A percentile compares a stretch with the other conserved stretches of the same genome.
Evolutionary conservation across 257 asterid genomes (phyloP).

Genomic region (Mitragyna speciosa): DNA sequence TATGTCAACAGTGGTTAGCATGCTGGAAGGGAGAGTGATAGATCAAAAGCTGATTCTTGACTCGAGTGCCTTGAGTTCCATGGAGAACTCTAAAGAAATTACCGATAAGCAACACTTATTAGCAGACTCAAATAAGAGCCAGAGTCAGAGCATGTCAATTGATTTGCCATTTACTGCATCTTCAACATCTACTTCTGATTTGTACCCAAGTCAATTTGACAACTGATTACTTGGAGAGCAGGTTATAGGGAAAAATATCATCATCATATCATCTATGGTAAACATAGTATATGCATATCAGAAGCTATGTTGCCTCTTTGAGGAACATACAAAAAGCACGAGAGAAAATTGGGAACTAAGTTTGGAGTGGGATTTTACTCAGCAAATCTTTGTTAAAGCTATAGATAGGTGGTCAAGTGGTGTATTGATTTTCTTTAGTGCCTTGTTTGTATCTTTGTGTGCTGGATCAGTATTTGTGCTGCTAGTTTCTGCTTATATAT

Average conservation of each 20-base stretch:
- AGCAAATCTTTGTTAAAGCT: no score
- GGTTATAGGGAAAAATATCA: background rate
- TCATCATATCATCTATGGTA: no score
- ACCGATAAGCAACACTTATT: background rate
- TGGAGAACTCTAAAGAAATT: constrained; percentile 4
- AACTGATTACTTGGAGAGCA: background rate
- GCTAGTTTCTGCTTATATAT: no score
- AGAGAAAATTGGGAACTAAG: no score
- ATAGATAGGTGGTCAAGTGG: no score
- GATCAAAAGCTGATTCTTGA: constrained; percentile 9
- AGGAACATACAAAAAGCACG: no score
- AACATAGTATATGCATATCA: no score
- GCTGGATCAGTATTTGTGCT: no score
- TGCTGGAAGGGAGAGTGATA: constrained; percentile 27
- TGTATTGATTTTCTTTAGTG: no score
- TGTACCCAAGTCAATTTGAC: constrained; percentile 13
- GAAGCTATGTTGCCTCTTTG: no score
- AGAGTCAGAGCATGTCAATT: constrained; percentile 6
- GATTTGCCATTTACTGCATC: constrained; percentile 6
- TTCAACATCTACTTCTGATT: constrained; percentile 13
- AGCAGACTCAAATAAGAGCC: background rate
- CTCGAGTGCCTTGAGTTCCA: background rate
- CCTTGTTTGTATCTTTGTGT: no score
- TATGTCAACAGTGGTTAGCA: constrained; percentile 38
- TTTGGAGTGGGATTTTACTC: no score